Conservation (phyloP, 148 eudicot genomes). For the Rhododendron henanense region DNA sequence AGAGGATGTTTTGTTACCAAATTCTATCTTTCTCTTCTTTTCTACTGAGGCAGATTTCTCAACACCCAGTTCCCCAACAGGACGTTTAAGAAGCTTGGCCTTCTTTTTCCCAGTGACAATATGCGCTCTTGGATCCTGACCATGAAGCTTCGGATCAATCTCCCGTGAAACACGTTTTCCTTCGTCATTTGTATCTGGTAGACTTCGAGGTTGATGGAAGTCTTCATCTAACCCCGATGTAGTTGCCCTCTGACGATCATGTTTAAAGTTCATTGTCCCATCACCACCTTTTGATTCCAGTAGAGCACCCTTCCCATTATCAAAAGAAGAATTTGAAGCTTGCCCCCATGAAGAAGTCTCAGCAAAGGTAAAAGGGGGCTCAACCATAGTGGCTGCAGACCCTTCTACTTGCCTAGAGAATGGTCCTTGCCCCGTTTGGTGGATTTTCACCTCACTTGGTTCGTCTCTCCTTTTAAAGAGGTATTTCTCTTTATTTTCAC, state of each 20-base stretch:
- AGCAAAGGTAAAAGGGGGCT: constrained; percentile 4
- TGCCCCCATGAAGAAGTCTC: constrained; percentile 1
- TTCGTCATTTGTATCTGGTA: background rate
- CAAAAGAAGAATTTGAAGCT: background rate
- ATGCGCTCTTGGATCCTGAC: constrained; percentile 9
- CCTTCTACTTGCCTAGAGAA: constrained; percentile 32
- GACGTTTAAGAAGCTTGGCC: constrained; percentile 43
- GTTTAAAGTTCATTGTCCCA: background rate
- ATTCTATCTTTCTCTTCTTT: constrained; percentile 44
- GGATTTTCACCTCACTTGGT: constrained; percentile 21
- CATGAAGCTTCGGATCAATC: constrained; percentile 9
- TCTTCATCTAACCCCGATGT: background rate
- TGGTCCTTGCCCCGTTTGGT: constrained; percentile 26
- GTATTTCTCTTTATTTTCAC: constrained; percentile 60
- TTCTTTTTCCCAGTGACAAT: constrained; percentile 28
- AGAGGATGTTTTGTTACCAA: constrained; percentile 30
- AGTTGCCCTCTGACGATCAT: background rate
- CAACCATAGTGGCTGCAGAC: constrained; percentile 22
- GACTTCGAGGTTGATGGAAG: background rate
- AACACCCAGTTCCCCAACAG: constrained; percentile 30
- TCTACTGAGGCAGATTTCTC: constrained; percentile 26
- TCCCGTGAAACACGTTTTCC: constrained; percentile 1
- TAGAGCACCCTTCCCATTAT: background rate
- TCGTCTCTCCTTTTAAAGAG: constrained; percentile 80
- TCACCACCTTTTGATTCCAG: background rate